These are phyloP conservation scores for Apium graveolens DNA, from an alignment of 129 eudicot genomes.

Conservation along the genomic window DNA sequence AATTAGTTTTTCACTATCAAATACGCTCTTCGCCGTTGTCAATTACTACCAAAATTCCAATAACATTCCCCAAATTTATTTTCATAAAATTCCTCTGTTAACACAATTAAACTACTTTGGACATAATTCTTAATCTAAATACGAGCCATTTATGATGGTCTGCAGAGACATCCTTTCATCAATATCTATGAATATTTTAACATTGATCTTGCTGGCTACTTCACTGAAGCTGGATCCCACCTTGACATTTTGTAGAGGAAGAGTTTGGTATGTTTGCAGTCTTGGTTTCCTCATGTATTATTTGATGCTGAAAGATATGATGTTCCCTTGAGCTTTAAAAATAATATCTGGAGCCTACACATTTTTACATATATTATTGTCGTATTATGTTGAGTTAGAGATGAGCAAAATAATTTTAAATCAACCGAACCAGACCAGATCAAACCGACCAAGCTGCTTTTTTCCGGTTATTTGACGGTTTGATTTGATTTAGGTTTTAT, in stretches of 20 bases:
- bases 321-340: not conserved
- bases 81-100: too few relatives aligned
- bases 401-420: too few relatives aligned
- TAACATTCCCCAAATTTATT: too few relatives aligned
- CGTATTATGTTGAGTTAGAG: not conserved
- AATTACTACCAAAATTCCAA: too few relatives aligned
- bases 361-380: not conserved
- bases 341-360: not conserved
- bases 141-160: slow-evolving; percentile 11
- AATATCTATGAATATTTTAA: slow-evolving; percentile 52
- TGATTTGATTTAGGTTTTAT: too few relatives aligned
- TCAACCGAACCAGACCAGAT: too few relatives aligned
- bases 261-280: slow-evolving; percentile 21
- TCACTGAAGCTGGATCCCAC: slow-evolving; percentile 73
- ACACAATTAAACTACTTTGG: too few relatives aligned
- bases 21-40: too few relatives aligned
- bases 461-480: too few relatives aligned
- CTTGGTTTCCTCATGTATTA: not conserved
- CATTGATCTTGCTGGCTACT: slow-evolving; percentile 80
- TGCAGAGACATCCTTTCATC: slow-evolving; percentile 85
- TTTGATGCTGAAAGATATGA: not conserved
- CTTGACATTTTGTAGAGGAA: slow-evolving; percentile 55
- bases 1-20: too few relatives aligned
- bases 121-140: not conserved
- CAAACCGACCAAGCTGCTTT: too few relatives aligned